These are phyloP conservation scores for Ogataea paradorogensis DNA, from an alignment of 805 yeast species.

Conservation along the genomic window DNA sequence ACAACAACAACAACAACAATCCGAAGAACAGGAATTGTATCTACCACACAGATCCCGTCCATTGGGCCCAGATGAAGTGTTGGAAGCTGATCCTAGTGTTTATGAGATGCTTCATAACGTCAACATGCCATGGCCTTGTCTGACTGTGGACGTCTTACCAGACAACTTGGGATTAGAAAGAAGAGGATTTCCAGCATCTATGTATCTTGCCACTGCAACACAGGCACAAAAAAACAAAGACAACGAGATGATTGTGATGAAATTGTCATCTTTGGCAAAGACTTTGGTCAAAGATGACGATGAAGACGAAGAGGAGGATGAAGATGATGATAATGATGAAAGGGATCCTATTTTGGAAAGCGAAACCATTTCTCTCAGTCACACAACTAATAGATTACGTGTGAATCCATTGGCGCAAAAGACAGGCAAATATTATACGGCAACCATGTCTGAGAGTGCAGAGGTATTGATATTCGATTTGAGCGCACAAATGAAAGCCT, in stretches of 20 bases:
- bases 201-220: slow-evolving; percentile 86
- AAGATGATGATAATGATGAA: slow-evolving; percentile 67
- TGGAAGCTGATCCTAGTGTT: slow-evolving; percentile 94
- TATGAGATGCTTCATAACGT: slow-evolving; percentile 96
- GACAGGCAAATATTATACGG: slow-evolving; percentile 81
- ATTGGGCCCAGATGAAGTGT: slow-evolving; percentile 90
- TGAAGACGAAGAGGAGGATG: slow-evolving; percentile 69
- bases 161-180: slow-evolving; percentile 86
- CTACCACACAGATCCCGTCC: slow-evolving; percentile 88
- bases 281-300: slow-evolving; percentile 82
- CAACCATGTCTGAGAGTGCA: slow-evolving; percentile 86
- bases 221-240: slow-evolving; percentile 87
- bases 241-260: slow-evolving; percentile 83
- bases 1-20: slow-evolving; percentile 21
- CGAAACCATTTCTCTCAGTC: slow-evolving; percentile 70
- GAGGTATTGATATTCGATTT: slow-evolving; percentile 85
- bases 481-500: slow-evolving; percentile 73
- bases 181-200: slow-evolving; percentile 82
- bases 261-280: slow-evolving; percentile 75
- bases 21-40: slow-evolving; percentile 47
- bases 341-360: slow-evolving; percentile 85
- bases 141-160: slow-evolving; percentile 85
- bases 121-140: slow-evolving; percentile 94
- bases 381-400: slow-evolving; percentile 87
- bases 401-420: slow-evolving; percentile 71